Evolutionary conservation across 805 yeast genomes (phyloP).

Genomic region (Candida boleticola): DNA sequence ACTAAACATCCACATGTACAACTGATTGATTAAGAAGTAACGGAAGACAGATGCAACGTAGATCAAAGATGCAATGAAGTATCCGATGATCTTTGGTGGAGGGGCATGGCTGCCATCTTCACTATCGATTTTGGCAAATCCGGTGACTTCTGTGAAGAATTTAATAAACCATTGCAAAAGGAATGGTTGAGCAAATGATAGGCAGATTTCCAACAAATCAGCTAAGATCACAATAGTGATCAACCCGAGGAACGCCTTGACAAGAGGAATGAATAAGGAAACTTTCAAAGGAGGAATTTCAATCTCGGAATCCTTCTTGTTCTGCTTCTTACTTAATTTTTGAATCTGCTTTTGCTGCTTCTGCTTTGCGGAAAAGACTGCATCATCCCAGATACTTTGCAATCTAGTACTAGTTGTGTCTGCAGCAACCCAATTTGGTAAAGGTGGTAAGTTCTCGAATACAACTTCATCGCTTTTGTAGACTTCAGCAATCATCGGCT

Average conservation of each 20-base stretch:
- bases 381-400: constrained; percentile 51
- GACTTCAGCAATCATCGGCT: constrained; percentile 23
- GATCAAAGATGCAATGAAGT: constrained; percentile 12
- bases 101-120: constrained; percentile 5
- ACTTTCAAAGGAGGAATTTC: not conserved
- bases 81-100: constrained; percentile 17
- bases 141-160: constrained; percentile 13
- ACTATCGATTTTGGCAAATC: constrained; percentile 4
- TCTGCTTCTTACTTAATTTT: not conserved
- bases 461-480: constrained; percentile 21
- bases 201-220: constrained; percentile 18
- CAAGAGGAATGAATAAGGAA: constrained; percentile 2
- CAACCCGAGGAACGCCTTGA: not conserved
- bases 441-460: constrained; percentile 64
- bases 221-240: constrained; percentile 4
- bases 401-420: constrained; percentile 45
- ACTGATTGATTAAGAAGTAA: constrained; percentile 12
- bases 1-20: constrained; percentile 5
- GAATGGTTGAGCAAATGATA: constrained; percentile 21
- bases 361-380: not conserved
- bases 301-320: not conserved
- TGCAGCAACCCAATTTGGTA: constrained; percentile 62
- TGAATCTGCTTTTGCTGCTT: not conserved
- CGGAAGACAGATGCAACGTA: constrained; percentile 15
- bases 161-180: constrained; percentile 22